Conservation (phyloP, 140 eudicot genomes). For the Stevia rebaudiana region DNA sequence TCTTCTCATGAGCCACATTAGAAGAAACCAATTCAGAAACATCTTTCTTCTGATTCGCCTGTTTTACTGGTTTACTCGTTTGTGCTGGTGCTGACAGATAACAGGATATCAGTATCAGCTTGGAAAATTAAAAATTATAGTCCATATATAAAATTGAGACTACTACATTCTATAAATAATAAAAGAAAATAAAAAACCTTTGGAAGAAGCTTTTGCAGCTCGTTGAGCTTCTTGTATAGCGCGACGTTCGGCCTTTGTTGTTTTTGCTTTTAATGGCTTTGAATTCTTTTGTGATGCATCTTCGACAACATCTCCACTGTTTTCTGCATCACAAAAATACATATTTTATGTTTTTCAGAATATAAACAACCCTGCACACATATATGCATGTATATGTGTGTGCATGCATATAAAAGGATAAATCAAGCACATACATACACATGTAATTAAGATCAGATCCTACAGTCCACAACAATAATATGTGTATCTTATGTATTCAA, state of each 20-base stretch:
- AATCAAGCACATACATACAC: not conserved
- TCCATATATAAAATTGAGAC: not conserved
- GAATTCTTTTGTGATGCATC: constrained; percentile 26
- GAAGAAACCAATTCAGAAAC: constrained; percentile 41
- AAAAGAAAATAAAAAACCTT: constrained; percentile 30
- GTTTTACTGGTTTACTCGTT: constrained; percentile 38
- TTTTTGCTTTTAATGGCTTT: constrained; percentile 54
- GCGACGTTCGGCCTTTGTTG: constrained; percentile 86
- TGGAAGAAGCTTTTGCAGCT: constrained; percentile 74
- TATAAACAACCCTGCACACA: not conserved
- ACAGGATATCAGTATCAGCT: not conserved
- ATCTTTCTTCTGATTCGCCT: constrained; percentile 51
- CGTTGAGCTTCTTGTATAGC: constrained; percentile 89
- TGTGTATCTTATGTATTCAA: not conserved
- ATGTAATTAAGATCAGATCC: not conserved
- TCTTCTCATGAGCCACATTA: constrained; percentile 49
- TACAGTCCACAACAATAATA: not conserved
- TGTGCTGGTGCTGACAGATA: constrained; percentile 32
- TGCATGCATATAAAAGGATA: not conserved
- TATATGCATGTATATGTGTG: not conserved
- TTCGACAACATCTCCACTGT: constrained; percentile 30
- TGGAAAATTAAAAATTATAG: not conserved
- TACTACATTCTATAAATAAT: not conserved
- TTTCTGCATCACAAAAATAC: constrained; percentile 36
- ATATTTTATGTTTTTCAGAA: not conserved